Conservation (phyloP, 306 rosid species). For the Cicer cuneatum region DNA sequence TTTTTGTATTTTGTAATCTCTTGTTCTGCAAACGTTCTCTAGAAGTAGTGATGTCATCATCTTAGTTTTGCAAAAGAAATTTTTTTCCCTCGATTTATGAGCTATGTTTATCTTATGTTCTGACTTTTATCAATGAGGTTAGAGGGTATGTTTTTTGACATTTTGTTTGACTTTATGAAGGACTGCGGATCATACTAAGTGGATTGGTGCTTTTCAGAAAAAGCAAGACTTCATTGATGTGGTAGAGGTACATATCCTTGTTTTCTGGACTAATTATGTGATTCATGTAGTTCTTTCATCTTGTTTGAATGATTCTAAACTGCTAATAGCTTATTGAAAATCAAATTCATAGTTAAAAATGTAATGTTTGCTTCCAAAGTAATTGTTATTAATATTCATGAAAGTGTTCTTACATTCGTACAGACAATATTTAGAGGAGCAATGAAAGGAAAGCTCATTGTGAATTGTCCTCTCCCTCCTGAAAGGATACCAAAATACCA, state of each 20-base stretch:
- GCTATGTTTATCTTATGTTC: constrained; percentile 14
- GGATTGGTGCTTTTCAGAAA: constrained; percentile 61
- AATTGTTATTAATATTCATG: constrained; percentile 20
- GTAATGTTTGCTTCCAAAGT: constrained; percentile 23
- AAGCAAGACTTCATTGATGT: constrained; percentile 65
- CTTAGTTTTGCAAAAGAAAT: neutral
- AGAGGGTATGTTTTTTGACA: constrained; percentile 15
- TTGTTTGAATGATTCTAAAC: constrained; percentile 10
- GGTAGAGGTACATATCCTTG: constrained; percentile 54
- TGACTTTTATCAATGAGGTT: neutral
- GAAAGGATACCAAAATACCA: constrained; percentile 75
- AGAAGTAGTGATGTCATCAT: constrained; percentile 17
- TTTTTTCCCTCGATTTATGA: neutral
- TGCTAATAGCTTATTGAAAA: neutral
- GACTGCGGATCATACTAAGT: constrained; percentile 66
- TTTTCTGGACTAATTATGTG: constrained; percentile 30
- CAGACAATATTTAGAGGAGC: constrained; percentile 89
- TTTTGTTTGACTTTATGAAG: constrained; percentile 37
- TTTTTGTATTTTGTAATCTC: constrained; percentile 12
- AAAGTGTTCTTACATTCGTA: constrained; percentile 34
- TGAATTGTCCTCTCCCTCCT: constrained; percentile 70
- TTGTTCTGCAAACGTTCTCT: constrained; percentile 2
- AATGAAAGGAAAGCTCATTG: constrained; percentile 89
- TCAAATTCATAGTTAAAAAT: constrained; percentile 3
- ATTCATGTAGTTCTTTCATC: constrained; percentile 14